Percentiles rank a stretch among this genome's conserved stretches.
These are phyloP conservation scores for Fusarium foetens DNA, from an alignment of 2,329 filamentous ascomycete species.

Conservation along the genomic window DNA sequence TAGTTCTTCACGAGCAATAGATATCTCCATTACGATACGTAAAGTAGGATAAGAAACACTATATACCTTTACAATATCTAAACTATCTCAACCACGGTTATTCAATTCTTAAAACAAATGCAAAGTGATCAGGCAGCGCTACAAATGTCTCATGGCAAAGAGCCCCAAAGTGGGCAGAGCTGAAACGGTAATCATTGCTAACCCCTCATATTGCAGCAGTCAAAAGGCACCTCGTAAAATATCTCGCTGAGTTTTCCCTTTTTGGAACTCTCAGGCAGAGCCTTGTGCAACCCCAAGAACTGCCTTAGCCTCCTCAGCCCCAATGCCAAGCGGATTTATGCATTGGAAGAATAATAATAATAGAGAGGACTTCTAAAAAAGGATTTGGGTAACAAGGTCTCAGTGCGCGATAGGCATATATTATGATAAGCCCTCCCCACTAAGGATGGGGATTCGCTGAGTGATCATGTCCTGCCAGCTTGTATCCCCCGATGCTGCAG, in stretches of 20 bases:
- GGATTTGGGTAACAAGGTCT: background rate
- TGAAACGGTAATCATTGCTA: too few relatives aligned
- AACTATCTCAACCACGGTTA: too few relatives aligned
- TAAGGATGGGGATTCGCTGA: too few relatives aligned
- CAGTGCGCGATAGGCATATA: background rate
- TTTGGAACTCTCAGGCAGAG: accelerated
- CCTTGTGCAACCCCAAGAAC: background rate
- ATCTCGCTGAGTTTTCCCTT: background rate
- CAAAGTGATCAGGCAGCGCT: background rate
- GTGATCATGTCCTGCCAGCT: background rate
- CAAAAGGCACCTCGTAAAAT: accelerated
- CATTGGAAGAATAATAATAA: accelerated
- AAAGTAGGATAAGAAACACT: too few relatives aligned
- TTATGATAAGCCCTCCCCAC: accelerated
- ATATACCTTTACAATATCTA: accelerated
- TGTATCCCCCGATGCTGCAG: background rate
- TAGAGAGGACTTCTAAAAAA: background rate
- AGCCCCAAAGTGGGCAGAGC: background rate
- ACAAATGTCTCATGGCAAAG: accelerated
- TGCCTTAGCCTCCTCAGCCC: background rate
- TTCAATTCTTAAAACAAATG: accelerated
- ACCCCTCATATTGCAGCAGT: background rate
- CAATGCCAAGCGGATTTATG: background rate
- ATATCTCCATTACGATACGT: too few relatives aligned
- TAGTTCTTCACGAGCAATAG: too few relatives aligned